These are phyloP conservation scores for Pterocarpus santalinus DNA, from an alignment of 306 rosid genomes.

Conservation along the genomic window DNA sequence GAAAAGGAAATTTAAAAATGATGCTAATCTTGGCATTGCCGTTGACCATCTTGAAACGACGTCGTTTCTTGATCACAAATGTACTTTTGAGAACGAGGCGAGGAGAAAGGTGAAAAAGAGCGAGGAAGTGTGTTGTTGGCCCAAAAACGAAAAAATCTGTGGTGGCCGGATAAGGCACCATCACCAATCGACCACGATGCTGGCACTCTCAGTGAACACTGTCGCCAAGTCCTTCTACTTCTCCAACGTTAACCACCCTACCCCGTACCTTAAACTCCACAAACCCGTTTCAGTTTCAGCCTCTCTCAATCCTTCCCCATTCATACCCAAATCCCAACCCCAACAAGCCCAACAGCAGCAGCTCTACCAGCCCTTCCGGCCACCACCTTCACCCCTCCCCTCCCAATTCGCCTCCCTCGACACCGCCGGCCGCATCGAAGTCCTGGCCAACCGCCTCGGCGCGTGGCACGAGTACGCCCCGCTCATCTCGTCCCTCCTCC, in stretches of 20 bases:
- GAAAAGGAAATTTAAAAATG: too few species aligned
- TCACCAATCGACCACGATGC: neutral
- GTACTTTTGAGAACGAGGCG: too few species aligned
- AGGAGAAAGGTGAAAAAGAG: neutral
- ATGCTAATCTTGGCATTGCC: too few species aligned
- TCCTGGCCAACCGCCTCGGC: conserved; percentile 83
- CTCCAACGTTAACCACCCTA: neutral
- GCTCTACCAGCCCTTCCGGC: conserved; percentile 87
- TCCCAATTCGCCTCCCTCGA: conserved; percentile 65
- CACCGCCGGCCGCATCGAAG: conserved; percentile 52
- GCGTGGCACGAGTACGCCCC: conserved; percentile 87
- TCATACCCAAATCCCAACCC: neutral
- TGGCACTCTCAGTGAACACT: neutral
- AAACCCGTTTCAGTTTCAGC: conserved; percentile 17
- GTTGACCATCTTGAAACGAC: neutral
- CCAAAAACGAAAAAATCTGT: neutral
- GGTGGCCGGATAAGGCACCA: neutral
- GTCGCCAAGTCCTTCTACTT: neutral
- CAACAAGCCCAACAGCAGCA: conserved; percentile 43
- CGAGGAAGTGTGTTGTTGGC: neutral
- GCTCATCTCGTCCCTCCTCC: conserved; percentile 64
- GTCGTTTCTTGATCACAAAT: neutral
- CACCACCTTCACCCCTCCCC: conserved; percentile 75
- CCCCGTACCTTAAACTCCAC: neutral
- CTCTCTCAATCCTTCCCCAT: conserved; percentile 17